Evolutionary conservation across 75 land plant species (phyloP).

Genomic region (Picea sitchensis): DNA sequence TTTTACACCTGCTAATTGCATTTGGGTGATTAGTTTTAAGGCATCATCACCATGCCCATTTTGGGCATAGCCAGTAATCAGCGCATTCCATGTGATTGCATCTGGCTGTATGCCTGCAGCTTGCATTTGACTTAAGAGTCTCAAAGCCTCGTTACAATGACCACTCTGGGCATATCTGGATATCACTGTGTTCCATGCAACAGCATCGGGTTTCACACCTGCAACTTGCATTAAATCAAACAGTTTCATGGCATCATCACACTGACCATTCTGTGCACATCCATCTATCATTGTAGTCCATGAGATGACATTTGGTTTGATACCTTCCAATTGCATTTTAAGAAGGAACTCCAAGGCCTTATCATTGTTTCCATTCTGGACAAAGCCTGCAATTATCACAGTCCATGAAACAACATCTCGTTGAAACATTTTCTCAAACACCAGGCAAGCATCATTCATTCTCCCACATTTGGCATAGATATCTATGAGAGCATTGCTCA

Average conservation of each 20-base stretch:
- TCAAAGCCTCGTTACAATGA: constrained; percentile 14
- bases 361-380: neutral
- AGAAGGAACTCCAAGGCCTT: constrained; percentile 12
- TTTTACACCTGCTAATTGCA: constrained; percentile 8
- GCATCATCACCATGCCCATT: constrained; percentile 7
- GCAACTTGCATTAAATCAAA: constrained; percentile 17
- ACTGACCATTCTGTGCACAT: neutral
- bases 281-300: constrained; percentile 13
- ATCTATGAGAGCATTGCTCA: constrained; percentile 15
- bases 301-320: constrained; percentile 1
- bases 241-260: constrained; percentile 5
- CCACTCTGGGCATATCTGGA: constrained; percentile 14
- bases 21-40: neutral
- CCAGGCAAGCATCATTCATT: neutral
- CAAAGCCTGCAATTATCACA: constrained; percentile 24
- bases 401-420: constrained; percentile 37
- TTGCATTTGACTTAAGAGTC: constrained; percentile 20
- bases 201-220: constrained; percentile 20
- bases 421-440: constrained; percentile 1
- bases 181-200: constrained; percentile 14
- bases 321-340: constrained; percentile 11
- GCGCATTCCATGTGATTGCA: neutral
- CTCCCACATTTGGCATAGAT: constrained; percentile 14
- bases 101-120: constrained; percentile 19
- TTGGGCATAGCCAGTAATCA: constrained; percentile 2